These are phyloP conservation scores for Penicillium desertorum DNA, from an alignment of 495 filamentous ascomycete genomes.

Conservation along the genomic window DNA sequence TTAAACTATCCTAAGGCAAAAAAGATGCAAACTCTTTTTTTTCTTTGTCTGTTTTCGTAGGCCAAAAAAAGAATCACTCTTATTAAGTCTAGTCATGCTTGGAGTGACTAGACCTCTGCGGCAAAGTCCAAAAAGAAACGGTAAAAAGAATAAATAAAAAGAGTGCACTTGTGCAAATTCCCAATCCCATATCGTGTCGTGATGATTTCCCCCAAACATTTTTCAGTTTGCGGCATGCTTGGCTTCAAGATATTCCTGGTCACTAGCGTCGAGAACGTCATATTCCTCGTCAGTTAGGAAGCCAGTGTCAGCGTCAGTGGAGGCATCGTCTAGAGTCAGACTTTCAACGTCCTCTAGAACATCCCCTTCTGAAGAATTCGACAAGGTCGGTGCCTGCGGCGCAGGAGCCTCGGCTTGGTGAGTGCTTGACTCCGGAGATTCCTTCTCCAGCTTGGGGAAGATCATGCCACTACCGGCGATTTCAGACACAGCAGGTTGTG, in stretches of 20 bases:
- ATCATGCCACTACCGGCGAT: constrained; percentile 72
- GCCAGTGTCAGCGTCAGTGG: constrained; percentile 54
- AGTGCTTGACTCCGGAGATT: constrained; percentile 79
- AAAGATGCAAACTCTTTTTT: constrained; percentile 1
- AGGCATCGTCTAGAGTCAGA: constrained; percentile 61
- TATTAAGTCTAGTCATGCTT: constrained; percentile 9
- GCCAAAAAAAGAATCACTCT: constrained; percentile 8
- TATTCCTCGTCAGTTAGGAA: constrained; percentile 98
- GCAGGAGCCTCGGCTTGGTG: constrained; percentile 54
- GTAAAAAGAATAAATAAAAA: constrained; percentile 24
- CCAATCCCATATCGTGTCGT: constrained; percentile 23
- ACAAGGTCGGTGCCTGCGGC: constrained; percentile 35
- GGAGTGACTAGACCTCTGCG: constrained; percentile 10
- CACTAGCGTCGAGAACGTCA: constrained; percentile 91
- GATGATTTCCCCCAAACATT: background rate
- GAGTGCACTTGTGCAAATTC: constrained; percentile 24
- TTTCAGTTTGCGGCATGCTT: constrained; percentile 33
- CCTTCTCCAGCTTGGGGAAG: constrained; percentile 94
- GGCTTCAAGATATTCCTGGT: constrained; percentile 72
- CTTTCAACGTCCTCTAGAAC: constrained; percentile 67
- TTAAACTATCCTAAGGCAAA: constrained; percentile 6
- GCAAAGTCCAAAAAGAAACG: constrained; percentile 19
- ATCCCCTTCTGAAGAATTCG: constrained; percentile 51
- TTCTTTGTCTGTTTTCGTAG: constrained; percentile 17
- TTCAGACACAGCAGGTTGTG: constrained; percentile 13